phyloP scores from a whole-genome alignment of 345 rosid genomes.

The Gossypium rotundifolium region DNA sequence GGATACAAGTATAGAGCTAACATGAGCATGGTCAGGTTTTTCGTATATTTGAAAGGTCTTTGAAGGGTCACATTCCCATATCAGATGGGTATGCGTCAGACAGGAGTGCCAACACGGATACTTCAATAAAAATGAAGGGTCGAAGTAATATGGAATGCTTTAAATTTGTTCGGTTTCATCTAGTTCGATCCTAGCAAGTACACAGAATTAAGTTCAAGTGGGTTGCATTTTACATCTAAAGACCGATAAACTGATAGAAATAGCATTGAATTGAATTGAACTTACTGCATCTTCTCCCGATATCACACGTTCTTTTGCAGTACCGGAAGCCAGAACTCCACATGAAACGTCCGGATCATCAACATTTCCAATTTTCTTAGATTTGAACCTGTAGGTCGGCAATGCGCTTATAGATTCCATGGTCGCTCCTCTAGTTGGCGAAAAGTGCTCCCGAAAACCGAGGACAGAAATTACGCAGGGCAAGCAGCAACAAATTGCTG shows the following conservation, averaged over 20 bases:
- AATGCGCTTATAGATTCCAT: conserved; percentile 54
- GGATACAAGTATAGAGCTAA: too few species aligned
- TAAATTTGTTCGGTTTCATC: neutral
- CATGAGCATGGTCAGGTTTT: too few species aligned
- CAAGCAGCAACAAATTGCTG: conserved; percentile 85
- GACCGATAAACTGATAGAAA: neutral
- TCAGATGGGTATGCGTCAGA: neutral
- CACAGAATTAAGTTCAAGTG: neutral
- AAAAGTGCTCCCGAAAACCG: conserved; percentile 64
- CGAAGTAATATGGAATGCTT: too few species aligned
- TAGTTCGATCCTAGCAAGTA: neutral
- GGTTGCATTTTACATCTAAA: neutral
- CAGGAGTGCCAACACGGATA: neutral
- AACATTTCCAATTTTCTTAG: conserved; percentile 25
- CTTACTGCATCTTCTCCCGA: conserved; percentile 93
- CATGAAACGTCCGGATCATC: conserved; percentile 41
- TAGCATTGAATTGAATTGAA: neutral
- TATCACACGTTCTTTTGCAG: conserved; percentile 59
- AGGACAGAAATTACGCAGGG: conserved; percentile 88
- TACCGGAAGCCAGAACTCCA: conserved; percentile 64
- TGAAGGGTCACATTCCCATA: too few species aligned
- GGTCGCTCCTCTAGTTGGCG: conserved; percentile 75
- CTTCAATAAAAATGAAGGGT: neutral
- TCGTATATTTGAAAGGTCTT: too few species aligned
- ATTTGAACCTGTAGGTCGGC: conserved; percentile 71